phyloP scores from a whole-genome alignment of 106 monocot genomes.

The Amphibolis antarctica region DNA sequence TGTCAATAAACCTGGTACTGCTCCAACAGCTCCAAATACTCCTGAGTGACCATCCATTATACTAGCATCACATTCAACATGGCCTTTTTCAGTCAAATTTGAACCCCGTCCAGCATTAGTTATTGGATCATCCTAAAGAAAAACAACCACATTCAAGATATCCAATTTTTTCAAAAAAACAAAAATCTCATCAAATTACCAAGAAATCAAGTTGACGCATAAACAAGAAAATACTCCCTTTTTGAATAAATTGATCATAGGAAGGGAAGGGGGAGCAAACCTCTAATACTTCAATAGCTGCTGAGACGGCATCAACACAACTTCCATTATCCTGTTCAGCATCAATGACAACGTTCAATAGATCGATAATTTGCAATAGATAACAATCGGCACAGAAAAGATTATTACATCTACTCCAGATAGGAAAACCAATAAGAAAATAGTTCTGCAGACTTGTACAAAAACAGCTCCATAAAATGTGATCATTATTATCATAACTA shows the following conservation, averaged over 20 bases:
- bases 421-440: neutral
- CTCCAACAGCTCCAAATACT: conserved; percentile 90
- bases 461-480: too few relatives aligned
- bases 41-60: conserved; percentile 92
- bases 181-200: too few relatives aligned
- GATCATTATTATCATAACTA: too few relatives aligned
- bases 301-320: conserved; percentile 74
- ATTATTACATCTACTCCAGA: neutral
- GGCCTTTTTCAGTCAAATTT: conserved; percentile 80
- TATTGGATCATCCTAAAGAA: conserved; percentile 91
- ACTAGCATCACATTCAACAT: conserved; percentile 98
- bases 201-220: too few relatives aligned
- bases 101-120: conserved; percentile 98
- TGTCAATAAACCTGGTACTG: conserved; percentile 56
- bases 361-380: neutral
- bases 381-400: neutral
- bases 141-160: conserved; percentile 10
- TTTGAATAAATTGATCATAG: too few relatives aligned
- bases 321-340: conserved; percentile 24
- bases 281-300: conserved; percentile 87
- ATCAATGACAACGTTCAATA: neutral
- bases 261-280: conserved; percentile 11
- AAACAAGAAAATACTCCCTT: too few relatives aligned
- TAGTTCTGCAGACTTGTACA: too few relatives aligned
- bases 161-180: neutral